Base-by-base conservation (phyloP, 768 basidiomycete genomes). In the Leccinum barrowsii region DNA sequence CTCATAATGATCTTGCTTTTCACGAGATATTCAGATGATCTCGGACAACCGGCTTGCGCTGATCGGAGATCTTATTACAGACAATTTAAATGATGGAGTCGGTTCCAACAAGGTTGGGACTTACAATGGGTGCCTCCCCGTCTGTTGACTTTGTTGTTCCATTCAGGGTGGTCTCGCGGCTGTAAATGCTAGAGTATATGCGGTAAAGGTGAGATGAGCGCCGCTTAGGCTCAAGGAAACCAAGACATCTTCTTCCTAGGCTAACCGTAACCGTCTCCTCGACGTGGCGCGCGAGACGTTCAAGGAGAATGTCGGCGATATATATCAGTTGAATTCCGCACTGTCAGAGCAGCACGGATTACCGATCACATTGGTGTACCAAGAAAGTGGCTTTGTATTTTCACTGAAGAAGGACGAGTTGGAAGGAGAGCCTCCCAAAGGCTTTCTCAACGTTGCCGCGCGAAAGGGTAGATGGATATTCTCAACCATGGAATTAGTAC, bases 221-320 rank as follows among this genome's bases (percentile, higher is more conserved):
- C 11, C 0, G 19, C 19, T 19, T 19, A 3, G 7, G 13, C 1
- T 42, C 10, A 26, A 51, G 19, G 34, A 50, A 60, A 42, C 32
- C 2, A 17, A 30, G 11, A 34, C 34, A 24, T 46, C 32, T 32
- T 28, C 40, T 37, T 47, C 52, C 7, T 49, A 89, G 82, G 89
- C 92, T 3, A 89, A 90, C 59, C 82, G 80, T 66, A 91, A 93
- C 63, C 84, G 84, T 28, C 78, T 96, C 10, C 85, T 99, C 30
- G 96, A 98, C 62, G 93, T 98, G 7, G 97, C 96, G 2, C 83
- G 97, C 3, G 93, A 93, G 70, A 95, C 95, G 0, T 98, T 88
- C 76, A 92, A 89, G 65, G 95, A 99, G 71, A 96, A 96, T 63
- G 81, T 96, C 47, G 82, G 85, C 15, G 96, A 99, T 67, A 92